Conservation (phyloP, 1,284 basidiomycete genomes). For the Microbotryum silenes-acaulis region DNA sequence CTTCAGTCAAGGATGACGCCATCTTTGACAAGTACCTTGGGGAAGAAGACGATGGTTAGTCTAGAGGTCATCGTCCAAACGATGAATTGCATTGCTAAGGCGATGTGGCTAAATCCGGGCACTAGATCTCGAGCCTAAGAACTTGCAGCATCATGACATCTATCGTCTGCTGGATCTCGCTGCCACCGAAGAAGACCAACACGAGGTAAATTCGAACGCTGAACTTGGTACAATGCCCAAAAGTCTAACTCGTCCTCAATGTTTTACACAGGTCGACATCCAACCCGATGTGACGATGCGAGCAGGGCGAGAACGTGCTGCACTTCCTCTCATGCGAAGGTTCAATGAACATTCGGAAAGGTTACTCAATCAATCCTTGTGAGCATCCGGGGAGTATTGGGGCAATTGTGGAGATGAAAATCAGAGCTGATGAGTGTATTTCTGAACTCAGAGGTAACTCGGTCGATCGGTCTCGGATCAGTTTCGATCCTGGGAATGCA, state of each 20-base stretch:
- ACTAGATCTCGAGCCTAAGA: constrained; percentile 70
- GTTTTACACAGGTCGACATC: constrained; percentile 57
- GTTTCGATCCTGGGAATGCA: constrained; percentile 27
- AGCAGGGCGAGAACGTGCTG: constrained; percentile 75
- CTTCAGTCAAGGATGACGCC: constrained; percentile 79
- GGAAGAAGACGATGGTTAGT: constrained; percentile 82
- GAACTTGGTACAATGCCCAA: too few species aligned
- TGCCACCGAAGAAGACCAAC: constrained; percentile 87
- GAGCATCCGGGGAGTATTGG: constrained; percentile 10
- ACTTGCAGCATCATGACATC: constrained; percentile 57
- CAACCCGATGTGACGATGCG: constrained; percentile 87
- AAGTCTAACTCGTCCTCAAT: not conserved
- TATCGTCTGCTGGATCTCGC: constrained; percentile 76
- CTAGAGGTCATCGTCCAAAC: not conserved
- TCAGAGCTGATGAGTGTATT: not conserved
- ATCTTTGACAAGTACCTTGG: constrained; percentile 95
- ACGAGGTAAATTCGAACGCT: constrained; percentile 51
- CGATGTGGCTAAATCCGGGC: not conserved
- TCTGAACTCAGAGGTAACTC: too few species aligned
- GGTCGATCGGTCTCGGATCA: constrained; percentile 5
- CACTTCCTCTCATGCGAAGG: constrained; percentile 85
- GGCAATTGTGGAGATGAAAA: not conserved
- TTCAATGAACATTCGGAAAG: constrained; percentile 97
- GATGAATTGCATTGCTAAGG: constrained; percentile 3
- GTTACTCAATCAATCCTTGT: constrained; percentile 54